Evolutionary conservation across 306 rosid species (phyloP), one percentile per base, ranked within the genome.

Genomic region (Casuarina equisetifolia): DNA sequence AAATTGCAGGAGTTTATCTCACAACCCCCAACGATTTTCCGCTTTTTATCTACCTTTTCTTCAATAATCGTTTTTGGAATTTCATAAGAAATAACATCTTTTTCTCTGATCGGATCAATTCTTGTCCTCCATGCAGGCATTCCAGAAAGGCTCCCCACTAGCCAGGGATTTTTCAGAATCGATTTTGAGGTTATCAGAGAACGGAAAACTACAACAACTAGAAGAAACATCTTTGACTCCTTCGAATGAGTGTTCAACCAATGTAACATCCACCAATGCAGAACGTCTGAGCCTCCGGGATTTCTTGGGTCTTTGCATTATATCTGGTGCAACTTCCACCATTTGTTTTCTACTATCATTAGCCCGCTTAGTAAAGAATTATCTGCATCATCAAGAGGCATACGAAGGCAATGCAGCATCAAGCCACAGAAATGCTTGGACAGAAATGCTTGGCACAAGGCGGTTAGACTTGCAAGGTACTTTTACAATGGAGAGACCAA

Each of bases 61-160:
- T 44, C 48, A 5, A 6, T 44, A 6, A 44, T 44, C 48, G 9
- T 5, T 44, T 44, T 44, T 43, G 45, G 48, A 44, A 9, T 44
- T 9, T 12, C 3, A 4, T 44, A 44, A 4, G 48, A 44, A 44
- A 44, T 4, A 61, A 11, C 11, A 4, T 35, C n/a, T 1, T 35
- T 61, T 61, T 63, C 8, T 38, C 46, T 38, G 13, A 40, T 32
- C 25, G 67, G 39, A 59, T 59, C 15, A 32, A 2, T 25, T 11
- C 42, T 59, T 4, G 35, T 38, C n/a, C 5, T 61, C 9, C 50
- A 19, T 79, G 83, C 90, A 90, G 97, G 80, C 79, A 66, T 89
- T 92, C 82, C 89, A 81, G 73, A 89, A 85, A 80, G 97, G 96
- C 64, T 90, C 97, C 3, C 96, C 96, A 19, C 12, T 92, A 55